These are phyloP conservation scores for Odonthalia washingtoniensis DNA, from an alignment of 31 red algal species.

Conservation along the genomic window DNA sequence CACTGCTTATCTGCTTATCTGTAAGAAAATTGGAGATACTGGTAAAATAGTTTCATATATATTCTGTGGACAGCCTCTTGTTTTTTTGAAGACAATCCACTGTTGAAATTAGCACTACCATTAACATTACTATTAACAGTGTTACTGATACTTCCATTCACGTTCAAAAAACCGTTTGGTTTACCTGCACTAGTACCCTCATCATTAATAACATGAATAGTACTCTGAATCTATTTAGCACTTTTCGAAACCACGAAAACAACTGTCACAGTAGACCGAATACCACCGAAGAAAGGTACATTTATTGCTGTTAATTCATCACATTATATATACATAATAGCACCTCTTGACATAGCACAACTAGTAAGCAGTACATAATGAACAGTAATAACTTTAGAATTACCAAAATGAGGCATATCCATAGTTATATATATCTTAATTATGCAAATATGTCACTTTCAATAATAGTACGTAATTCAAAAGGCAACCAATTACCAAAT, in stretches of 20 bases:
- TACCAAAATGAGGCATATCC: constrained; percentile 70
- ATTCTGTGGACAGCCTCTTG: neutral
- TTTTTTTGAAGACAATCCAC: neutral
- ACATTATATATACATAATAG: constrained; percentile 70
- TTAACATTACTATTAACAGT: too few species aligned
- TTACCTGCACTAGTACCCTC: neutral
- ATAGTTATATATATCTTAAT: constrained; percentile 65
- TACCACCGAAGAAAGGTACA: constrained; percentile 64
- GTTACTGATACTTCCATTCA: too few species aligned
- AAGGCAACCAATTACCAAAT: constrained; percentile 56
- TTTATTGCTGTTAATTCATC: constrained; percentile 33
- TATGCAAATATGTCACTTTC: constrained; percentile 57
- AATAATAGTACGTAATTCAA: constrained; percentile 41
- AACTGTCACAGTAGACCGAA: constrained; percentile 67
- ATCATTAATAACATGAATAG: neutral
- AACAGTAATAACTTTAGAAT: constrained; percentile 75
- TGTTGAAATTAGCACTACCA: too few species aligned
- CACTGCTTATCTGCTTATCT: constrained; percentile 6
- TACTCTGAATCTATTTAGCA: too few species aligned
- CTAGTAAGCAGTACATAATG: constrained; percentile 81
- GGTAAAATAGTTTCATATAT: constrained; percentile 42
- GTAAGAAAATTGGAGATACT: constrained; percentile 53
- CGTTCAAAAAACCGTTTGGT: neutral
- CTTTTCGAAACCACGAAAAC: constrained; percentile 64
- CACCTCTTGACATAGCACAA: constrained; percentile 63